Conservation (phyloP, 169 alveolate species). For the Cyclospora cayetanensis region DNA sequence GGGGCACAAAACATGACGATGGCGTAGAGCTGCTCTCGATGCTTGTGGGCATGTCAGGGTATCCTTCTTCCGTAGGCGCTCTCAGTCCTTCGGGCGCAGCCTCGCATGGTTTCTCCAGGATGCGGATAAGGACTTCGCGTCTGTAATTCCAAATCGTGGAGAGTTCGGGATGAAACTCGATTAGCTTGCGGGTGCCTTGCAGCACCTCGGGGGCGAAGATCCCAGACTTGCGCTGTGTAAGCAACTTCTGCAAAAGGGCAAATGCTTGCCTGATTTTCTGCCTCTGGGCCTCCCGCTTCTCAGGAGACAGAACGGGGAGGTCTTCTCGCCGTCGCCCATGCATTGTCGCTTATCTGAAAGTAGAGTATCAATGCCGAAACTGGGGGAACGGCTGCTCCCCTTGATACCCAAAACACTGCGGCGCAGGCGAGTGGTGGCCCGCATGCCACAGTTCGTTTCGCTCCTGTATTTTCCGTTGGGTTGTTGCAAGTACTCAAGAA, state of each 20-base stretch:
- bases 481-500: too few relatives aligned
- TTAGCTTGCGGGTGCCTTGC: constrained; percentile 46
- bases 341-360: too few relatives aligned
- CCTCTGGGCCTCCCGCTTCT: constrained; percentile 19
- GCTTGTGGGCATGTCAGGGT: background rate
- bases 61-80: background rate
- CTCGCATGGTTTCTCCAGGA: background rate
- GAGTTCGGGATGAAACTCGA: constrained; percentile 59
- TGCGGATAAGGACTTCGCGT: background rate
- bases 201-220: constrained; percentile 46
- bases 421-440: too few relatives aligned
- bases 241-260: constrained; percentile 35
- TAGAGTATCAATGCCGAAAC: too few relatives aligned
- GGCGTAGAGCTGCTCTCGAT: background rate
- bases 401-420: too few relatives aligned
- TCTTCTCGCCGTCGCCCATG: constrained; percentile 36
- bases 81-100: background rate
- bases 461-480: too few relatives aligned
- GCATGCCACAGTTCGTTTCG: too few relatives aligned
- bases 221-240: constrained; percentile 7
- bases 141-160: constrained; percentile 60
- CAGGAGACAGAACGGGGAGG: background rate
- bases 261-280: constrained; percentile 24
- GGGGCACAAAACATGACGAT: background rate
- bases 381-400: too few relatives aligned